phyloP scores from a whole-genome alignment of 2,329 filamentous ascomycete genomes.

The Verticillium tricorpus region DNA sequence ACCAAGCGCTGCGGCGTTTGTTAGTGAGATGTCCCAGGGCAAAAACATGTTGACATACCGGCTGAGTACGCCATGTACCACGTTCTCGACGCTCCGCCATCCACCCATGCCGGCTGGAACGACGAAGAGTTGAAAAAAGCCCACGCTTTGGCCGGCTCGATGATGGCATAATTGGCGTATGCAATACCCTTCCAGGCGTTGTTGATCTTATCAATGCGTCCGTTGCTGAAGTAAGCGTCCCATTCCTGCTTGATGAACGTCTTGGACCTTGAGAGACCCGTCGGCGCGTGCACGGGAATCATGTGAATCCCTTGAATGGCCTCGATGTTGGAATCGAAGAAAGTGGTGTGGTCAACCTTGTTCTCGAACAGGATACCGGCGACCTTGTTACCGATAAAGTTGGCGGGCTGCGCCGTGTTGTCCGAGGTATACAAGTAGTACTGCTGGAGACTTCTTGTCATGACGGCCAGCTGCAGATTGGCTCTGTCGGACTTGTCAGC shows the following conservation, averaged over 20 bases:
- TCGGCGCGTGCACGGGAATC: conserved; percentile 61
- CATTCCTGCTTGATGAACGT: conserved; percentile 71
- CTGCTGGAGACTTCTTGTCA: conserved; percentile 59
- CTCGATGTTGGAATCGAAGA: conserved; percentile 62
- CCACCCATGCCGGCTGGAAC: conserved; percentile 64
- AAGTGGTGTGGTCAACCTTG: conserved; percentile 79
- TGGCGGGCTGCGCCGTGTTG: conserved; percentile 59
- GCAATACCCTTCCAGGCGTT: conserved; percentile 85
- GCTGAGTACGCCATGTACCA: conserved; percentile 81
- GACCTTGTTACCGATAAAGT: conserved; percentile 57
- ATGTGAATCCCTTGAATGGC: conserved; percentile 69
- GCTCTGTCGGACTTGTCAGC: conserved; percentile 31
- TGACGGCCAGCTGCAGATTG: conserved; percentile 71
- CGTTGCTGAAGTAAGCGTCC: conserved; percentile 67
- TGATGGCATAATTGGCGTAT: conserved; percentile 73
- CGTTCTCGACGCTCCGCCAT: conserved; percentile 76
- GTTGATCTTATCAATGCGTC: conserved; percentile 56
- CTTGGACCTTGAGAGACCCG: conserved; percentile 54
- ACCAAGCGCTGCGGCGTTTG: background rate
- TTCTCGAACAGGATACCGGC: conserved; percentile 69
- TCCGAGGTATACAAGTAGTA: conserved; percentile 69
- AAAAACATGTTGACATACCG: conserved; percentile 43
- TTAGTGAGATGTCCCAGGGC: background rate
- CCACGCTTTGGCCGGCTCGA: conserved; percentile 66
- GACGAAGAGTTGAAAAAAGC: conserved; percentile 64